Evolutionary conservation across 2,329 filamentous ascomycete species (phyloP).

Genomic region (Cryphonectria carpinicola): DNA sequence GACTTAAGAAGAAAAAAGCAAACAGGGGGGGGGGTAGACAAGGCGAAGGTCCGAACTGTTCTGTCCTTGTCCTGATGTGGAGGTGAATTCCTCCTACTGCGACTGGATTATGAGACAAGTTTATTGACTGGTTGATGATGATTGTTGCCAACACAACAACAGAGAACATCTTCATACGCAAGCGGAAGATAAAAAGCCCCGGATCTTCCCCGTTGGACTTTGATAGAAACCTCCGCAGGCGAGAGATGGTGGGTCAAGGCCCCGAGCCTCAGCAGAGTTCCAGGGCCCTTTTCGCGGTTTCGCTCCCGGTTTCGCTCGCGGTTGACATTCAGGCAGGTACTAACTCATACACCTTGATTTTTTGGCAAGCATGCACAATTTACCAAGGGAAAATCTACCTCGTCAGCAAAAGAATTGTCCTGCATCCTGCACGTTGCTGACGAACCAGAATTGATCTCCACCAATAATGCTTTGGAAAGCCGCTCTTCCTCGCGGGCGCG

Average conservation of each 20-base stretch:
- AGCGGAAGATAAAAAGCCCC: background rate
- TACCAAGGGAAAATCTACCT: background rate
- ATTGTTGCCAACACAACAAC: background rate
- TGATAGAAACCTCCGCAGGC: background rate
- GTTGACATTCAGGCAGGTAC: background rate
- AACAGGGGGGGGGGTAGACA: too few relatives aligned
- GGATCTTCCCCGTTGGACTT: background rate
- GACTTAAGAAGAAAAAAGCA: background rate
- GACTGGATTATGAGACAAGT: too few relatives aligned
- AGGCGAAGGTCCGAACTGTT: too few relatives aligned
- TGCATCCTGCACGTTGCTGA: conserved; percentile 2
- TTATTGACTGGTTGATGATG: too few relatives aligned
- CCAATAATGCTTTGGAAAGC: background rate
- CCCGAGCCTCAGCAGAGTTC: background rate
- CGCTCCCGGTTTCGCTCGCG: background rate
- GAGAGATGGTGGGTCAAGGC: background rate
- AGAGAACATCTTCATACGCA: background rate
- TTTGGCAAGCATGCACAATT: background rate
- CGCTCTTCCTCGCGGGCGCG: background rate
- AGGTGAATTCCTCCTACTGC: too few relatives aligned
- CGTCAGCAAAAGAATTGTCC: background rate
- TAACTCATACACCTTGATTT: too few relatives aligned
- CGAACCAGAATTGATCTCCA: background rate
- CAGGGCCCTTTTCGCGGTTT: background rate
- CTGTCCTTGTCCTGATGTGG: too few relatives aligned